Conservation (phyloP, 129 eudicot species). For the Logfia minima region DNA sequence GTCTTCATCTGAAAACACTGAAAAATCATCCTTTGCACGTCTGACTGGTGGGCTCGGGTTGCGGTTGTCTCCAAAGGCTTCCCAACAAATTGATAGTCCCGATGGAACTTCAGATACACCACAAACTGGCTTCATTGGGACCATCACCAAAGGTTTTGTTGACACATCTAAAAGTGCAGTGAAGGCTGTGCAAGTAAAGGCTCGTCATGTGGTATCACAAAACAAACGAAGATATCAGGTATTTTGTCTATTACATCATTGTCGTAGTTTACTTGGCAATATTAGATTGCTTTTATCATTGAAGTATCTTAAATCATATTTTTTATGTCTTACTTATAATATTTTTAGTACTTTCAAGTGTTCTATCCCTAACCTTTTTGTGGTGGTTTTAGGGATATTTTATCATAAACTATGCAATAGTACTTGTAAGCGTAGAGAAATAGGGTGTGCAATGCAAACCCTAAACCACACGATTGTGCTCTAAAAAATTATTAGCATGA, state of each 20-base stretch:
- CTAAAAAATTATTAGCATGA: not conserved
- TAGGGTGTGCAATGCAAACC: not conserved
- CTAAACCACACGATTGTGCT: not conserved
- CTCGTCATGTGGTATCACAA: constrained; percentile 97
- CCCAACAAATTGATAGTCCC: constrained; percentile 55
- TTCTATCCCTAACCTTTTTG: not conserved
- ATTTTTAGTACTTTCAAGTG: not conserved
- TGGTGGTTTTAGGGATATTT: not conserved
- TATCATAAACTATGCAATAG: constrained; percentile 1
- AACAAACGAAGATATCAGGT: constrained; percentile 99
- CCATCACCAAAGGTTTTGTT: constrained; percentile 85
- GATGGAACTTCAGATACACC: constrained; percentile 54
- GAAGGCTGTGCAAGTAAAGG: constrained; percentile 89
- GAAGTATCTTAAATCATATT: not conserved
- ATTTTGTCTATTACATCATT: constrained; percentile 3
- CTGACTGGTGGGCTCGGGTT: constrained; percentile 67
- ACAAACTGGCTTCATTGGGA: constrained; percentile 72
- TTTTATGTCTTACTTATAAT: not conserved
- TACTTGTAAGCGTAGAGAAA: constrained; percentile 2
- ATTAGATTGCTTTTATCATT: constrained; percentile 3
- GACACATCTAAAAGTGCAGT: constrained; percentile 95
- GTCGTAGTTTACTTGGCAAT: not conserved
- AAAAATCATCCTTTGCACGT: constrained; percentile 60
- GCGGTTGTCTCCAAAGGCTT: constrained; percentile 70
- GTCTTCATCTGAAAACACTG: constrained; percentile 50